Evolutionary conservation across 768 basidiomycete genomes (phyloP).

Genomic region (Nevesoporus exiguus): DNA sequence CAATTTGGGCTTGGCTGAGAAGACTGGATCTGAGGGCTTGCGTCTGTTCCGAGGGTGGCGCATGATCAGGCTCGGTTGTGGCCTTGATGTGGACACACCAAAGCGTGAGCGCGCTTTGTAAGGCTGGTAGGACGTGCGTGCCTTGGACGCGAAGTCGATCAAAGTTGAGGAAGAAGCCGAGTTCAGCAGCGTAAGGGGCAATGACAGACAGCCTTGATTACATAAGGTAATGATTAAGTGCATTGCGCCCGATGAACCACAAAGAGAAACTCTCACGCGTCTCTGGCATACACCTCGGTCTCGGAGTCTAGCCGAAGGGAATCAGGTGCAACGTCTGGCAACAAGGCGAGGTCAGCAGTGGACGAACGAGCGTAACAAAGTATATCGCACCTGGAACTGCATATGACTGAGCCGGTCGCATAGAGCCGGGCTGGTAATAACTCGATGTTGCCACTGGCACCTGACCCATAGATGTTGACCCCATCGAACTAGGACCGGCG

Average conservation of each 20-base stretch:
- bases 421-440: background rate
- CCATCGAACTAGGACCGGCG: background rate
- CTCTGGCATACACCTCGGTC: background rate
- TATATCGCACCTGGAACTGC: slow-evolving; percentile 1
- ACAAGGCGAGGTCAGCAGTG: background rate
- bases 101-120: slow-evolving; percentile 49
- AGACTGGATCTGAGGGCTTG: slow-evolving; percentile 27
- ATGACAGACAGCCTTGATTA: slow-evolving; percentile 36
- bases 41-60: slow-evolving; percentile 19
- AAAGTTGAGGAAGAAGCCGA: slow-evolving; percentile 65
- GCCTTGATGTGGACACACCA: slow-evolving; percentile 51
- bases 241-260: background rate
- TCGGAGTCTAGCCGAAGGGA: background rate
- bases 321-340: background rate
- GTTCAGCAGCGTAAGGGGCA: slow-evolving; percentile 50
- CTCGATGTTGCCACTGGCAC: background rate
- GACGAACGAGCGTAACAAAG: background rate
- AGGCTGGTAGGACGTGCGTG: slow-evolving; percentile 43
- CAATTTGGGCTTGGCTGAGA: slow-evolving; percentile 46
- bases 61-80: slow-evolving; percentile 33
- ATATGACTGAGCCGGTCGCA: background rate
- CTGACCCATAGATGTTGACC: background rate
- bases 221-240: background rate
- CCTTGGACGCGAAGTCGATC: slow-evolving; percentile 43
- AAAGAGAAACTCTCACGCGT: slow-evolving; percentile 8